phyloP scores from a whole-genome alignment of 2,329 filamentous ascomycete species.

The Berkeleyomyces rouxiae region DNA sequence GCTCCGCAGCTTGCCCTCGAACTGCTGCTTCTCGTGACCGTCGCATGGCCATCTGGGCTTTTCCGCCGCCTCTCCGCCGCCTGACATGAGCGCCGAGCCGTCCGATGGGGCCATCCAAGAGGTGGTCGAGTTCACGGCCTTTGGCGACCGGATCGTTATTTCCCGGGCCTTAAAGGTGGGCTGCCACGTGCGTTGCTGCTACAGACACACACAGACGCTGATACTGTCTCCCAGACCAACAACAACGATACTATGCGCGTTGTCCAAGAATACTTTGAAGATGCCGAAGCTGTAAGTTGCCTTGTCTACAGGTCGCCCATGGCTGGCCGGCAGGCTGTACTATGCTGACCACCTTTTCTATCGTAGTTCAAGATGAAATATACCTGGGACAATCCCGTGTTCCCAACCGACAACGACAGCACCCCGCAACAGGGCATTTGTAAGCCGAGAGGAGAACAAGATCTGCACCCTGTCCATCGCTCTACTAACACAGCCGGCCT shows the following conservation, averaged over 20 bases:
- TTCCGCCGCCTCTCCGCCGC: no score
- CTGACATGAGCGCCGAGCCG: background rate
- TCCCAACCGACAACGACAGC: slow-evolving; percentile 36
- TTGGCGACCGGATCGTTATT: slow-evolving; percentile 2
- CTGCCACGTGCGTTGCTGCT: background rate
- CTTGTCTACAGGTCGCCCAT: background rate
- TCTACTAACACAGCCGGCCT: background rate
- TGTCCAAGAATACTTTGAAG: slow-evolving; percentile 12
- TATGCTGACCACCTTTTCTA: background rate
- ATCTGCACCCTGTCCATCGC: no score
- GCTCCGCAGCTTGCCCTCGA: no score
- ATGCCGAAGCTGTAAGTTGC: background rate
- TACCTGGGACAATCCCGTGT: slow-evolving; percentile 39
- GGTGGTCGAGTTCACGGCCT: slow-evolving; percentile 11
- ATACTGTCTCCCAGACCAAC: background rate
- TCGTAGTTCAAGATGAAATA: slow-evolving; percentile 32
- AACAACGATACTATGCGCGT: slow-evolving; percentile 10
- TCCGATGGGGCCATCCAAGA: background rate
- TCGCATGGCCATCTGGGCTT: no score
- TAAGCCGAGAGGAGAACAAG: background rate
- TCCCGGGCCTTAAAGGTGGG: slow-evolving; percentile 6
- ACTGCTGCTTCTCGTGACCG: no score
- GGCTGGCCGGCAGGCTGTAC: background rate
- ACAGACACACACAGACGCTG: background rate
- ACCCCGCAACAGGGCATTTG: slow-evolving; percentile 13